These are phyloP conservation scores for Combretum micranthum DNA, from an alignment of 345 rosid species.

Conservation along the genomic window DNA sequence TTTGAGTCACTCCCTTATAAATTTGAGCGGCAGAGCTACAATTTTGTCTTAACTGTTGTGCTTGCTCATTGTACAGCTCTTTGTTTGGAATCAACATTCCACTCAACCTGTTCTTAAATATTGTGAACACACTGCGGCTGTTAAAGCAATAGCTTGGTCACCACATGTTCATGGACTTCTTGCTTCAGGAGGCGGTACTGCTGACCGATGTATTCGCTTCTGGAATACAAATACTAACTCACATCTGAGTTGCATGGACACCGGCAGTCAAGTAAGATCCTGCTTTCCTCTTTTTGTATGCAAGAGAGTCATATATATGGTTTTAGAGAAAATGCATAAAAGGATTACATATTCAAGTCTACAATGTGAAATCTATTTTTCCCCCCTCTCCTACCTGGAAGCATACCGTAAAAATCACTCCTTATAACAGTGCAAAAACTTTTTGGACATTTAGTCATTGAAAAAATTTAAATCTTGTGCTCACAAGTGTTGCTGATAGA, in stretches of 20 bases:
- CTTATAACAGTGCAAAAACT: no score
- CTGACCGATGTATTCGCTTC: conserved; percentile 93
- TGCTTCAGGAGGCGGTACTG: conserved; percentile 99
- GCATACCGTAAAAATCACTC: no score
- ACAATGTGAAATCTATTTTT: no score
- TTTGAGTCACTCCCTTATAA: background rate
- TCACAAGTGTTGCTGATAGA: no score
- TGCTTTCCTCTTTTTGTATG: background rate
- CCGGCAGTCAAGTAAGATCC: conserved; percentile 80
- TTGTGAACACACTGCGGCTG: conserved; percentile 96
- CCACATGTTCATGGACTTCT: conserved; percentile 97
- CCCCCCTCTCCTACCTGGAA: no score
- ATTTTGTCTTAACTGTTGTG: background rate
- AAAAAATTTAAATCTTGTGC: no score
- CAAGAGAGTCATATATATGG: no score
- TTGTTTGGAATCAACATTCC: conserved; percentile 97
- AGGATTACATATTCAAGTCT: no score
- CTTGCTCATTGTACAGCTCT: conserved; percentile 50
- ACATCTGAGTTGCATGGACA: conserved; percentile 81
- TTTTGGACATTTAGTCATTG: no score
- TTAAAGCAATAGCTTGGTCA: conserved; percentile 99
- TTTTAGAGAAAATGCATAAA: no score
- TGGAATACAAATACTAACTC: conserved; percentile 97
- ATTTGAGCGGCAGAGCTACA: background rate
- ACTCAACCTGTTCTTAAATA: conserved; percentile 83